These are phyloP conservation scores for Vanrija sp. DNA, from an alignment of 1,284 basidiomycete species.

Conservation along the genomic window DNA sequence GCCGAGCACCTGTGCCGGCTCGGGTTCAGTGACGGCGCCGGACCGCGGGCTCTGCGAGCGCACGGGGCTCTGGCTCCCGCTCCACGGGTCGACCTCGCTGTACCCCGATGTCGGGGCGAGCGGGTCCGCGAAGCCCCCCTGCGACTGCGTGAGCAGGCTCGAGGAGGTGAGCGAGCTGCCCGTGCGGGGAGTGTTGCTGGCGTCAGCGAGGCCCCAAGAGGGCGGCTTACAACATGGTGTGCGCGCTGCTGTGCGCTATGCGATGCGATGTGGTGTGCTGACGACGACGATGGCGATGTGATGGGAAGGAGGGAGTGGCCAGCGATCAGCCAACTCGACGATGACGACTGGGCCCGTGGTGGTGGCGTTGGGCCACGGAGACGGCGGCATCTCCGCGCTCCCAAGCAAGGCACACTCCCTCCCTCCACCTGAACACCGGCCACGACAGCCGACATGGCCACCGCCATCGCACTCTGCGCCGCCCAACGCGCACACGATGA, in stretches of 20 bases:
- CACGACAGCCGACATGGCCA: too few relatives aligned
- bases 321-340: not conserved
- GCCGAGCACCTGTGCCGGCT: too few relatives aligned
- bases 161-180: slow-evolving; percentile 11
- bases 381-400: not conserved
- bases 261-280: not conserved
- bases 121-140: slow-evolving; percentile 26
- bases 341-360: slow-evolving; percentile 1
- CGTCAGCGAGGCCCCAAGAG: not conserved
- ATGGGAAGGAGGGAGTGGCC: too few relatives aligned
- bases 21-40: too few relatives aligned
- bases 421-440: too few relatives aligned
- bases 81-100: slow-evolving; percentile 83
- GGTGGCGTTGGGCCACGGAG: not conserved
- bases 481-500: too few relatives aligned
- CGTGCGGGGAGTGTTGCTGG: slow-evolving; percentile 37
- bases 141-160: slow-evolving; percentile 3
- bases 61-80: slow-evolving; percentile 65
- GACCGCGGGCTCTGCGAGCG: slow-evolving; percentile 1
- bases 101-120: slow-evolving; percentile 33
- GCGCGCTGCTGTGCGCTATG: not conserved
- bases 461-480: too few relatives aligned
- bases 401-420: too few relatives aligned
- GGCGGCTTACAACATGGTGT: slow-evolving; percentile 33
- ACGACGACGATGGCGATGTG: too few relatives aligned